phyloP scores from a whole-genome alignment of 2,329 filamentous ascomycete genomes.

The Aspergillus pseudonomiae region DNA sequence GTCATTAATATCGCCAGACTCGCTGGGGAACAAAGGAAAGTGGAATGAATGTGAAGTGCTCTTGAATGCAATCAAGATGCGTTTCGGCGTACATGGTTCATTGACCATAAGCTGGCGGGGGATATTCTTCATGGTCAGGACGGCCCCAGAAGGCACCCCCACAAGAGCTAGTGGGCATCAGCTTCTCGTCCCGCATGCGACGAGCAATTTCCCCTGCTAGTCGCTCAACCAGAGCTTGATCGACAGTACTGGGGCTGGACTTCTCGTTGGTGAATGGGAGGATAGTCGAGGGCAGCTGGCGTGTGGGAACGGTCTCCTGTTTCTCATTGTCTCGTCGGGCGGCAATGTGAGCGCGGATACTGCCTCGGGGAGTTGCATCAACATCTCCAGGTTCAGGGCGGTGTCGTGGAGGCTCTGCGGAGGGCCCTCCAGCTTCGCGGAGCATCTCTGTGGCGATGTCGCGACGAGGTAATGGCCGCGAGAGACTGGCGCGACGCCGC shows the following conservation, averaged over 20 bases:
- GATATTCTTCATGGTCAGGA: constrained; percentile 38
- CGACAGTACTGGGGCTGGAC: constrained; percentile 42
- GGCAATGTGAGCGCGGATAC: constrained; percentile 23
- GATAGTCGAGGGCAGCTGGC: constrained; percentile 36
- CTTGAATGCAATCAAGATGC: constrained; percentile 8
- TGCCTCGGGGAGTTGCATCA: constrained; percentile 39
- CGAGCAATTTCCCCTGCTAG: constrained; percentile 88
- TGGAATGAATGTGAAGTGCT: constrained; percentile 16
- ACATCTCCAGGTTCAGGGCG: constrained; percentile 27
- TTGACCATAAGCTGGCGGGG: constrained; percentile 50
- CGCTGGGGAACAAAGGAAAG: constrained; percentile 19
- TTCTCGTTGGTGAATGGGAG: constrained; percentile 41
- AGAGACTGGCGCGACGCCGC: constrained; percentile 34
- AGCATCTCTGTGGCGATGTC: constrained; percentile 23
- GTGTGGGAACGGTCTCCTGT: constrained; percentile 30
- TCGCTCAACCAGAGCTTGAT: constrained; percentile 57
- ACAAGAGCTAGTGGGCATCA: constrained; percentile 35
- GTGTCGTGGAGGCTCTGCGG: constrained; percentile 24
- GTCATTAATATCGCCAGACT: constrained; percentile 24
- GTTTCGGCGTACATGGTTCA: constrained; percentile 23
- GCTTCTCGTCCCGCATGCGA: constrained; percentile 85
- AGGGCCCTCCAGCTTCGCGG: constrained; percentile 30
- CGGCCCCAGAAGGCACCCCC: constrained; percentile 41
- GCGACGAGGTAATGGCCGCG: constrained; percentile 28
- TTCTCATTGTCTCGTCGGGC: constrained; percentile 27